Evolutionary conservation across 2,329 filamentous ascomycete species (phyloP), one percentile per base, ranked within the genome.

Genomic region (Cladosporium sp.): DNA sequence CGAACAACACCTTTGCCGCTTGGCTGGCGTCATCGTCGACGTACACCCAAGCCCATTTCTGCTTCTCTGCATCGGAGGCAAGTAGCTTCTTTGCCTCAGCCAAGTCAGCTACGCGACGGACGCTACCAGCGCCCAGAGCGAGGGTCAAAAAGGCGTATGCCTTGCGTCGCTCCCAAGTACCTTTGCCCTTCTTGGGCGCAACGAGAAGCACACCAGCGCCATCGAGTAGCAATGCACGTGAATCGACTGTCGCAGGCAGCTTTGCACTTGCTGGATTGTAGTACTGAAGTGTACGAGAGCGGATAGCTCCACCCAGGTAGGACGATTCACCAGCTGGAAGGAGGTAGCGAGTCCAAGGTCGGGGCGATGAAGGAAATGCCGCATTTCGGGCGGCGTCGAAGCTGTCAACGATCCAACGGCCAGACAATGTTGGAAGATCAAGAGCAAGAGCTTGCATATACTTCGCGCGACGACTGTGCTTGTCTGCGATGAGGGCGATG

Each of bases 391-490:
- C 32, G 2, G 59, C n/a, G 15, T 71, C 67, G 24, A 94, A 77
- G 68, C 92, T 97, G 59, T 90, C 86, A 30, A 86, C 84, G 58
- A 96, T 82, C 94, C 95, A 99, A 64, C 89, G 88, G 6, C 88
- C 86, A 6, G 92, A 90, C 1, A 99, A 83, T 73, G 93, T 97
- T 0, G 95, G 95, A 0, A 99, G 80, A 0, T 92, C 92, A 0
- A 99, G 85, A 0, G 95, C 93, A 2, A 99, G 85, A 0, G 95
- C 95, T 79, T 98, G 93, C 84, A 98, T 91, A 77, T 95, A 97
- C 76, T 98, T 99, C 59, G 89, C 87, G 69, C 92, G 93, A 57
- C 94, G 88, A 7, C 91, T 95, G 76, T 97, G 91, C 4, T 87
- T 86, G 74, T 98, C 92, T 0, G 93, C 90, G 67, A 99, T 91